Base-by-base conservation (phyloP, 352 stramenopile genomes). In the Globisporangium camurandrum region DNA sequence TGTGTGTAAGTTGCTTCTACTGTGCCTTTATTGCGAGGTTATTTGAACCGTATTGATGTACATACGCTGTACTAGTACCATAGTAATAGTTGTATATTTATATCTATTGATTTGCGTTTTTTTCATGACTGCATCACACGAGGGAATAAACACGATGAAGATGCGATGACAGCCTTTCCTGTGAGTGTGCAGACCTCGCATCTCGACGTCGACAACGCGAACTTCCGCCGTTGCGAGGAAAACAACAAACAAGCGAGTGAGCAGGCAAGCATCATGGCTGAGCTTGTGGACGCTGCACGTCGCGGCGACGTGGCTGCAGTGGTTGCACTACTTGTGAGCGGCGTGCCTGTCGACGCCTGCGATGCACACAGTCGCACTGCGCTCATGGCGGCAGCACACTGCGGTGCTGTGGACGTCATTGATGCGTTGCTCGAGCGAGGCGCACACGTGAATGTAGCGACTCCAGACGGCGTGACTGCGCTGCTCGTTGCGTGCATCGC, bases 301-400 rank as follows among this genome's bases (percentile, higher is more conserved):
- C 16, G 24, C 2, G 22, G 23, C 28, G 46, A 31, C 16, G 16
- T 41, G 19, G 7, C 31, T 1, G n/a, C 16, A 1, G 7, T 51
- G 46, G 27, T 10, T 16, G 33, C 22, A 9, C 14, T 66, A 98
- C 98, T 54, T 8, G 48, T 16, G 7, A 46, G 16, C 24, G 26
- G 24, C 31, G 46, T 14, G 14, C 19, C 16, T 16, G 20, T 33
- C 1, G 17, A 52, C 9, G 31, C 33, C 2, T 23, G 23, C 6
- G 46, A 52, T 14, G 36, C 12, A 23, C 33, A 22, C 9, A 33
- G 33, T 2, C 22, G 22, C 33, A 44, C 46, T 30, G 22, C 33
- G 22, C 30, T 52, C 30, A 20, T 44, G 33, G n/a, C 27, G 6
- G 5, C 46, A n/a, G 22, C 46, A 3, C 4, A 31, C 16, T 1